Percentiles rank a stretch among this genome's conserved stretches.
Evolutionary conservation across 2,329 filamentous ascomycete genomes (phyloP).

Genomic region (Clonostachys sp.): DNA sequence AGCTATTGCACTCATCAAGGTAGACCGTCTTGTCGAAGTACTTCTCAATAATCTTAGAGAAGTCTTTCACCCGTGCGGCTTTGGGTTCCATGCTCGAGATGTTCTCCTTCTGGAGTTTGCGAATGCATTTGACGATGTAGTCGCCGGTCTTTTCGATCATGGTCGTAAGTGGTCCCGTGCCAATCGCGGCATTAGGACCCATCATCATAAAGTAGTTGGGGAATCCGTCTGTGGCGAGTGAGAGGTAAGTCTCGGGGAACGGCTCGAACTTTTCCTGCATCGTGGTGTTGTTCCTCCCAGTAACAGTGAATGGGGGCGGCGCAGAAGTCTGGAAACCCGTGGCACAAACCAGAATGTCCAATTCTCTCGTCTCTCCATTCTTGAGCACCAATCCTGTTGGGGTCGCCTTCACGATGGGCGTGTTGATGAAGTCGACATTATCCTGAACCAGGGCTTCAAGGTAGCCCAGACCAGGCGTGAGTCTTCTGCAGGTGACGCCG

Average conservation of each 20-base stretch:
- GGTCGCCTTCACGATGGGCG: conserved; percentile 38
- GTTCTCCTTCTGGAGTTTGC: conserved; percentile 35
- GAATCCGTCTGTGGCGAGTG: conserved; percentile 39
- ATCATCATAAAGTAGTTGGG: conserved; percentile 27
- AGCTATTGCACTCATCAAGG: no score
- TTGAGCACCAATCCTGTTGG: conserved; percentile 42
- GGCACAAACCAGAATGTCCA: conserved; percentile 52
- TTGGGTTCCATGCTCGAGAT: conserved; percentile 35
- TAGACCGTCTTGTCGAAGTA: conserved; percentile 45
- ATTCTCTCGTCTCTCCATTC: conserved; percentile 37
- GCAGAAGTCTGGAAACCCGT: conserved; percentile 44
- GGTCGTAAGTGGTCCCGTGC: conserved; percentile 40
- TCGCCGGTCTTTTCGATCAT: conserved; percentile 44
- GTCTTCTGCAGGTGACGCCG: conserved; percentile 36
- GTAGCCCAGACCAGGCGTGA: conserved; percentile 44
- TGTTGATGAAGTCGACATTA: conserved; percentile 40
- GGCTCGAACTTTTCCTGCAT: conserved; percentile 34
- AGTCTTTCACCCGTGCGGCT: conserved; percentile 20
- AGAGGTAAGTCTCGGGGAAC: conserved; percentile 44
- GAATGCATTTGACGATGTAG: conserved; percentile 42
- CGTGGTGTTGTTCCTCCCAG: conserved; percentile 39
- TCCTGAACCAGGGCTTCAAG: conserved; percentile 34
- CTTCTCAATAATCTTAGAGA: conserved; percentile 37
- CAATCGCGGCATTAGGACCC: conserved; percentile 34
- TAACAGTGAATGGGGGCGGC: conserved; percentile 17